Evolutionary conservation across 306 rosid genomes (phyloP).

Genomic region (Aeschynomene evenia): DNA sequence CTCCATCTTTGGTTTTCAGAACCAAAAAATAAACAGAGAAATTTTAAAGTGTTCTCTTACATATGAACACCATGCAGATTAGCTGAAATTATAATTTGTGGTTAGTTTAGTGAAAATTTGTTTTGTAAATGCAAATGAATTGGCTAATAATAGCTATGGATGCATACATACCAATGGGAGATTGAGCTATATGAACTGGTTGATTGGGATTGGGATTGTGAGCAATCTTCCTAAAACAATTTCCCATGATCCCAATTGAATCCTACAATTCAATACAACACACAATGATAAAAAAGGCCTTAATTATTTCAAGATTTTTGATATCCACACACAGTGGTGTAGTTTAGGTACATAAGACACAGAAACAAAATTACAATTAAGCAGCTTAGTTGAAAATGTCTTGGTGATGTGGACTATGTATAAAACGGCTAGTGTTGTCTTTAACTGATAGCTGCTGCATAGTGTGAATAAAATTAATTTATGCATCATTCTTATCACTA

Average conservation of each 20-base stretch:
- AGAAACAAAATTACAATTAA: background rate
- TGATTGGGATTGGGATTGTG: conserved; percentile 32
- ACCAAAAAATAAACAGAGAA: background rate
- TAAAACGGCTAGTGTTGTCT: background rate
- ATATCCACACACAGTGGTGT: background rate
- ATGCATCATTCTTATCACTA: no score
- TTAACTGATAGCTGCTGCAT: no score
- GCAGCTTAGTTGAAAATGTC: conserved; percentile 25
- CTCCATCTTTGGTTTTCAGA: background rate
- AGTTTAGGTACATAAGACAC: no score
- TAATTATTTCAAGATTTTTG: background rate
- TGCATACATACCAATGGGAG: conserved; percentile 32
- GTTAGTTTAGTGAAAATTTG: background rate
- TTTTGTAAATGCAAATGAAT: no score
- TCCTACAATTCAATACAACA: background rate
- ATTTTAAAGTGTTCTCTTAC: background rate
- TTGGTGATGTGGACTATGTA: conserved; percentile 29
- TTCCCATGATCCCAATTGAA: conserved; percentile 32
- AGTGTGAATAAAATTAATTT: background rate
- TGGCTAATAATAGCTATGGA: background rate
- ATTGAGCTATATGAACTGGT: conserved; percentile 6
- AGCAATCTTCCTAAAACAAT: conserved; percentile 20
- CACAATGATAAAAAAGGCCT: background rate
- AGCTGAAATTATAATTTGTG: background rate
- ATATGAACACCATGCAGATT: background rate